Conservation (phyloP, 2,329 filamentous ascomycete genomes). For the Paraphoma chrysanthemicola region DNA sequence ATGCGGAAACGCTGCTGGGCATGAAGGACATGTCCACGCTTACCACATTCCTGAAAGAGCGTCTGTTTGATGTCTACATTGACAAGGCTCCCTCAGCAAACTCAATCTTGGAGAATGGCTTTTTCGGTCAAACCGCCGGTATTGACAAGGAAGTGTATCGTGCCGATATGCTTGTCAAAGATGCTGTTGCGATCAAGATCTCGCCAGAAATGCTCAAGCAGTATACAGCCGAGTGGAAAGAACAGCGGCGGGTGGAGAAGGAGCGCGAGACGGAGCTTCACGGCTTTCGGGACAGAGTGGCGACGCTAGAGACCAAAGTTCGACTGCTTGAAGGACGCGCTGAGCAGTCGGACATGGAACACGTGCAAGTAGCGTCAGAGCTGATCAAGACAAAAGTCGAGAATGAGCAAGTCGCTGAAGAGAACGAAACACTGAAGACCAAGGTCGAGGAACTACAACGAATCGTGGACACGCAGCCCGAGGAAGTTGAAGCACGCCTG, state of each 20-base stretch:
- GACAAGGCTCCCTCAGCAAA: constrained; percentile 91
- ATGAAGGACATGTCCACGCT: constrained; percentile 93
- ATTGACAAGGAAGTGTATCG: constrained; percentile 95
- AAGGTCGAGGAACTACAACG: constrained; percentile 85
- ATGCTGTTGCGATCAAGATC: constrained; percentile 88
- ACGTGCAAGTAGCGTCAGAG: constrained; percentile 88
- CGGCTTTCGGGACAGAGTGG: constrained; percentile 63
- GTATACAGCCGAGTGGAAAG: constrained; percentile 91
- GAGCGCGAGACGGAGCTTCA: constrained; percentile 85
- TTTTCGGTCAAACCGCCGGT: constrained; percentile 91
- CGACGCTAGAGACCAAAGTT: constrained; percentile 74
- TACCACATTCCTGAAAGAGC: constrained; percentile 90
- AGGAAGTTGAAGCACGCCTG: constrained; percentile 83
- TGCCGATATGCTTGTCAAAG: constrained; percentile 89
- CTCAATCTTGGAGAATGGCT: constrained; percentile 92
- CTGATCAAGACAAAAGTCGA: constrained; percentile 91
- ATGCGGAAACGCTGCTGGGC: constrained; percentile 74
- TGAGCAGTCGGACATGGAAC: constrained; percentile 87
- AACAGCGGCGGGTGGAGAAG: constrained; percentile 81
- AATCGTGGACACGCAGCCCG: constrained; percentile 88
- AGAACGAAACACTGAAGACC: constrained; percentile 85
- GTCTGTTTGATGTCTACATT: constrained; percentile 95
- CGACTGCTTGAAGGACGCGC: constrained; percentile 86
- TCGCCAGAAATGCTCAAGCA: constrained; percentile 80
- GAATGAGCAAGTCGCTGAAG: constrained; percentile 86